phyloP scores from a whole-genome alignment of 768 basidiomycete genomes.

The Chalciporus sphaerocephalus region DNA sequence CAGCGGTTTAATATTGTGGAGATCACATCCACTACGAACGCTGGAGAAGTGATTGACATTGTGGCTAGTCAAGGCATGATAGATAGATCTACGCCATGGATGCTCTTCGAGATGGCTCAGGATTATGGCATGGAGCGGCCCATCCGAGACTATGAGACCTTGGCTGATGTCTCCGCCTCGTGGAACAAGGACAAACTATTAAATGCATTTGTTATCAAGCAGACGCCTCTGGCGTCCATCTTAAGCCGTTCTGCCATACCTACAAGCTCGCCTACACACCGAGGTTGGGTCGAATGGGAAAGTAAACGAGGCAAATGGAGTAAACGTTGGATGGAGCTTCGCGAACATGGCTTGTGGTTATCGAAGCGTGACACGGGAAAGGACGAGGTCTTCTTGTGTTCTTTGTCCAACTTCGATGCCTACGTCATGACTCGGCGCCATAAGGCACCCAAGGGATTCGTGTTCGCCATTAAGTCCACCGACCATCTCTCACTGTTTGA shows the following conservation, averaged over 20 bases:
- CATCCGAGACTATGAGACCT: slow-evolving; percentile 79
- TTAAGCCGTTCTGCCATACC: slow-evolving; percentile 59
- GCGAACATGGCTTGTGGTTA: slow-evolving; percentile 81
- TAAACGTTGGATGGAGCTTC: slow-evolving; percentile 84
- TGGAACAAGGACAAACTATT: slow-evolving; percentile 84
- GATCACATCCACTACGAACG: slow-evolving; percentile 60
- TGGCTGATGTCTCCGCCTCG: slow-evolving; percentile 72
- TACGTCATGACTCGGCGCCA: slow-evolving; percentile 73
- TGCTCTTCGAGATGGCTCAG: slow-evolving; percentile 85
- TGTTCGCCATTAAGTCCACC: slow-evolving; percentile 85
- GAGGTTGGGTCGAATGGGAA: slow-evolving; percentile 83
- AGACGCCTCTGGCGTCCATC: slow-evolving; percentile 58
- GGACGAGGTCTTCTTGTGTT: slow-evolving; percentile 78
- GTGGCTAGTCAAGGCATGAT: slow-evolving; percentile 66
- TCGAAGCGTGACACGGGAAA: slow-evolving; percentile 88
- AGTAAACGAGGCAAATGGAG: slow-evolving; percentile 92
- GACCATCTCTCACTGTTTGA: slow-evolving; percentile 86
- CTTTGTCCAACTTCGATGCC: slow-evolving; percentile 83
- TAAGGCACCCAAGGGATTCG: slow-evolving; percentile 79
- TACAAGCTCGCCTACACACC: slow-evolving; percentile 37
- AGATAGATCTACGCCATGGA: slow-evolving; percentile 69
- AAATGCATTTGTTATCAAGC: slow-evolving; percentile 77
- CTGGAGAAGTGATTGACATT: slow-evolving; percentile 65
- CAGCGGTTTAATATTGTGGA: slow-evolving; percentile 75
- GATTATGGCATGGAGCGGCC: slow-evolving; percentile 96